Evolutionary conservation across 164 flowering plant genomes (phyloP).

Genomic region (Chimonanthus salicifolius): DNA sequence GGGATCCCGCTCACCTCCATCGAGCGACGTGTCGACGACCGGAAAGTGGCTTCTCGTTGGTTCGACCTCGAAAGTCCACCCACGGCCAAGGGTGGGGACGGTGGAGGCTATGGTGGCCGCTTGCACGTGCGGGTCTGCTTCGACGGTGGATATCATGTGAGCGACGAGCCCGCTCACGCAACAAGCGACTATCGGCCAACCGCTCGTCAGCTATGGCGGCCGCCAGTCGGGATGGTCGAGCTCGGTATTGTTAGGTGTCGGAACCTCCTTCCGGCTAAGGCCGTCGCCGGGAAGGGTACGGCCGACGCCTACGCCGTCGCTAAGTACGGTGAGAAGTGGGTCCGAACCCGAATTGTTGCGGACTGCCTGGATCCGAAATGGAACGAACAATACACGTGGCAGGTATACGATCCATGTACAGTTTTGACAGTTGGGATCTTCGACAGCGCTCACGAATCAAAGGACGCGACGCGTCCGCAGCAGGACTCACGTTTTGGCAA

Average conservation of each 20-base stretch:
- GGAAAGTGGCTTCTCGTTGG: constrained; percentile 74
- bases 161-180: constrained; percentile 76
- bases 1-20: constrained; percentile 51
- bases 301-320: constrained; percentile 84
- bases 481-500: constrained; percentile 76
- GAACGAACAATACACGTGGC: constrained; percentile 97
- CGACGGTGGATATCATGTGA: constrained; percentile 95
- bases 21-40: constrained; percentile 81
- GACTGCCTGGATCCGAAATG: constrained; percentile 70
- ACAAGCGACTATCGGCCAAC: constrained; percentile 86
- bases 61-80: constrained; percentile 39
- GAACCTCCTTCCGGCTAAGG: constrained; percentile 64
- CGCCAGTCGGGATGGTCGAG: constrained; percentile 66
- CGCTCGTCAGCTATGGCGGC: constrained; percentile 87
- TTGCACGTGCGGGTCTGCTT: constrained; percentile 64
- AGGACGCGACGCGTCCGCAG: constrained; percentile 16
- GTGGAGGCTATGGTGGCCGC: constrained; percentile 41
- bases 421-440: constrained; percentile 71
- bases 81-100: constrained; percentile 20
- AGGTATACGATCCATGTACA: constrained; percentile 84
- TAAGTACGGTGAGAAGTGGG: constrained; percentile 86
- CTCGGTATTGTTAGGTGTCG: constrained; percentile 77
- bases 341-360: constrained; percentile 63
- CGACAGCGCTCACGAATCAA: constrained; percentile 17
- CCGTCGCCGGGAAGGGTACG: constrained; percentile 51